Evolutionary conservation across 164 flowering plant genomes (phyloP).

Genomic region (Malania oleifera): DNA sequence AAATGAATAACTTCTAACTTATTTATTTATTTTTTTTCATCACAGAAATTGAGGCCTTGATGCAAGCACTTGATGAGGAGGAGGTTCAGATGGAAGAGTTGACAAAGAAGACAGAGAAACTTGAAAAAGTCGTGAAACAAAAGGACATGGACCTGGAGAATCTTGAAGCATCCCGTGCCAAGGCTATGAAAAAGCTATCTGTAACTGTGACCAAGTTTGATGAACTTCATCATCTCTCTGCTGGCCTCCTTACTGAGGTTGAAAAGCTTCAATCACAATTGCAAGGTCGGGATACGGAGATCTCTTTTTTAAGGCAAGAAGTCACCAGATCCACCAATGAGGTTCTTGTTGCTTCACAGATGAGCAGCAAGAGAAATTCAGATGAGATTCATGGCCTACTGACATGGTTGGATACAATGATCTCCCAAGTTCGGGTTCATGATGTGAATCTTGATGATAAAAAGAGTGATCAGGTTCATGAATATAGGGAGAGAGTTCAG

Average conservation of each 20-base stretch:
- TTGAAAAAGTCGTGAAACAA: constrained; percentile 54
- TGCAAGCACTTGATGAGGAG: constrained; percentile 98
- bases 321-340: constrained; percentile 92
- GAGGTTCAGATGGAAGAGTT: constrained; percentile 81
- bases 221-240: constrained; percentile 84
- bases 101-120: constrained; percentile 40
- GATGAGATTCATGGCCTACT: constrained; percentile 52
- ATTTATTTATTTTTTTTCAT: constrained; percentile 6
- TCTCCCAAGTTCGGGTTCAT: constrained; percentile 34
- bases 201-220: constrained; percentile 85
- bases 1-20: neutral
- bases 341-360: constrained; percentile 63
- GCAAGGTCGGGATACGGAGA: constrained; percentile 78
- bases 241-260: constrained; percentile 73
- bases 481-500: constrained; percentile 47
- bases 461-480: constrained; percentile 21
- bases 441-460: constrained; percentile 32
- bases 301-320: constrained; percentile 93
- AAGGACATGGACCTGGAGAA: constrained; percentile 62
- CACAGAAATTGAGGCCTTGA: constrained; percentile 78
- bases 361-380: constrained; percentile 42
- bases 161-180: constrained; percentile 77
- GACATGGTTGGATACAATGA: constrained; percentile 51
- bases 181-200: constrained; percentile 72
- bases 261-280: constrained; percentile 85